phyloP scores from a whole-genome alignment of 371 early-diverging fungal species.

The Cladochytrium tenue region DNA sequence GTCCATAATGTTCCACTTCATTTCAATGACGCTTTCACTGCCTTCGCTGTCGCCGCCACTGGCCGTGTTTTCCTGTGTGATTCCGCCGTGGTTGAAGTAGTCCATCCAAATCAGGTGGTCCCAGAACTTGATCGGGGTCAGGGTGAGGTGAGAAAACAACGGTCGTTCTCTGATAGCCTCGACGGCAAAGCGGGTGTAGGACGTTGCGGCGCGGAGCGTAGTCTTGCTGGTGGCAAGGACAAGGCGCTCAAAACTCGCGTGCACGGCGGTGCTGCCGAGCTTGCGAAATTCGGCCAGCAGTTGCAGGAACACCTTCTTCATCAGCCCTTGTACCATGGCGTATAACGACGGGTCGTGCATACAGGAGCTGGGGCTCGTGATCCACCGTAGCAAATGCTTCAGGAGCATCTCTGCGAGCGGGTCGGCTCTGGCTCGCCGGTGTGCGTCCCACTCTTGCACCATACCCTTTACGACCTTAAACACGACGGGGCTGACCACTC shows the following conservation, averaged over 20 bases:
- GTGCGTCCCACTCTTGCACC: conserved; percentile 68
- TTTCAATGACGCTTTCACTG: conserved; percentile 51
- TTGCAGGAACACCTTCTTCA: conserved; percentile 85
- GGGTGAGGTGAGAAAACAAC: conserved; percentile 69
- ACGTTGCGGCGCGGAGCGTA: conserved; percentile 67
- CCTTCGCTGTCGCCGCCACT: conserved; percentile 9
- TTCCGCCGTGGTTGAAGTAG: conserved; percentile 83
- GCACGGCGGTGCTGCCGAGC: conserved; percentile 76
- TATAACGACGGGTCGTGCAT: conserved; percentile 87
- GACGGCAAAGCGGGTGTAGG: conserved; percentile 72
- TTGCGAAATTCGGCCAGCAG: conserved; percentile 76
- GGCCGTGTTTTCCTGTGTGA: conserved; percentile 33
- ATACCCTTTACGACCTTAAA: conserved; percentile 73
- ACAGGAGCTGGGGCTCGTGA: conserved; percentile 70
- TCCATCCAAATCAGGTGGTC: conserved; percentile 91
- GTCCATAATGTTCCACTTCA: conserved; percentile 88
- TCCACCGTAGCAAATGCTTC: conserved; percentile 85
- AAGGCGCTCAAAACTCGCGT: conserved; percentile 78
- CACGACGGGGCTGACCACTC: conserved; percentile 21
- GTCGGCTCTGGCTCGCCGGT: conserved; percentile 43
- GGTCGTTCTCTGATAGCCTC: conserved; percentile 70
- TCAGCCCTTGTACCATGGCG: conserved; percentile 74
- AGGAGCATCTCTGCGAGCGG: conserved; percentile 64
- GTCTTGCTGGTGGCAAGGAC: conserved; percentile 80
- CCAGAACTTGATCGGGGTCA: conserved; percentile 72